Evolutionary conservation across 148 eudicot species (phyloP).

Genomic region (Cornus suecica): DNA sequence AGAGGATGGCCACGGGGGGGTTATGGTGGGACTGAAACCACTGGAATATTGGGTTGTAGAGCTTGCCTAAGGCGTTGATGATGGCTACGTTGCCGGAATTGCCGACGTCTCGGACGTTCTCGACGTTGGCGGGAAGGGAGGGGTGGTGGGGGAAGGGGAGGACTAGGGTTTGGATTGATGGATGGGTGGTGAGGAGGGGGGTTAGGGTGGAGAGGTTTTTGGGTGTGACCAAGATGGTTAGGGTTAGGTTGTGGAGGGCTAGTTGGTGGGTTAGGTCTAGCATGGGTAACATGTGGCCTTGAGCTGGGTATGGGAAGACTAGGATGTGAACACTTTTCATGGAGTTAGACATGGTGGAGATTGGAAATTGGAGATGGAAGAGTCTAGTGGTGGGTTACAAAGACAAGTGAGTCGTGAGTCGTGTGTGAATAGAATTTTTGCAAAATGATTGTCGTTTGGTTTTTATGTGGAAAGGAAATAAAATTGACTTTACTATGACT

Average conservation of each 20-base stretch:
- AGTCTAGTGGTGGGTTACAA: neutral
- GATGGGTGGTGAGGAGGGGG: constrained; percentile 52
- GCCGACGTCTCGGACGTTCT: constrained; percentile 51
- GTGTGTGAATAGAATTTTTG: too few relatives aligned
- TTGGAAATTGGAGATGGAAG: neutral
- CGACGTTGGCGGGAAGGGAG: constrained; percentile 45
- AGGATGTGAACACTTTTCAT: constrained; percentile 31
- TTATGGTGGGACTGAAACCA: constrained; percentile 45
- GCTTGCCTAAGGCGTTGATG: constrained; percentile 37
- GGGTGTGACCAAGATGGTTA: constrained; percentile 58
- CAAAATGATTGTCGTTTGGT: too few relatives aligned
- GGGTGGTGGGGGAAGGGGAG: constrained; percentile 64
- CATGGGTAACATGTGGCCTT: constrained; percentile 66
- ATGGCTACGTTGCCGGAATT: constrained; percentile 37
- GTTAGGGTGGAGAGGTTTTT: constrained; percentile 50
- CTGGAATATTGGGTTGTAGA: constrained; percentile 33
- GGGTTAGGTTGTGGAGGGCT: constrained; percentile 35
- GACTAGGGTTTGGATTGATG: constrained; percentile 41
- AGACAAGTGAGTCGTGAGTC: too few relatives aligned
- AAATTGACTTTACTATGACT: too few relatives aligned
- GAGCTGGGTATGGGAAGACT: constrained; percentile 69
- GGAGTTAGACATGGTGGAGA: neutral
- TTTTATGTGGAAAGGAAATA: too few relatives aligned
- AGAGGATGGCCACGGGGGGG: constrained; percentile 53
- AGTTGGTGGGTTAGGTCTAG: constrained; percentile 58